A percentile compares a stretch with the other conserved stretches of the same genome.
Evolutionary conservation across 2,329 filamentous ascomycete species (phyloP).

Genomic region (Bipolaris sorokiniana): DNA sequence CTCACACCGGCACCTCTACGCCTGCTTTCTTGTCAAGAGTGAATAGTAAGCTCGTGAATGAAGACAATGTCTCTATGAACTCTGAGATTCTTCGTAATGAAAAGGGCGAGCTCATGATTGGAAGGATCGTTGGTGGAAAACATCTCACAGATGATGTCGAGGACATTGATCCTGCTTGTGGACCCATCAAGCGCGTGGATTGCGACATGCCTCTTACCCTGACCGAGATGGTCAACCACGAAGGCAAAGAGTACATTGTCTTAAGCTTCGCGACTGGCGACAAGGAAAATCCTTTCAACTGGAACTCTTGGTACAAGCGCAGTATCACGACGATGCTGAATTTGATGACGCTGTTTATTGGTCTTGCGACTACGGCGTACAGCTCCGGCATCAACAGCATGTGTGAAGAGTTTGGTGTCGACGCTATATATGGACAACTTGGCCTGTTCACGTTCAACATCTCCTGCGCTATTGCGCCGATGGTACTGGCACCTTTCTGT

Average conservation of each 20-base stretch:
- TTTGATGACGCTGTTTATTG: constrained; percentile 38
- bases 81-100: constrained; percentile 29
- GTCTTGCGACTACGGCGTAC: constrained; percentile 36
- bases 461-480: constrained; percentile 35
- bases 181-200: constrained; percentile 34
- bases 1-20: constrained; percentile 19
- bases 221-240: constrained; percentile 34
- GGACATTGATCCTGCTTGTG: constrained; percentile 33
- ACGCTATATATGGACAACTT: constrained; percentile 31
- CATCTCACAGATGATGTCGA: constrained; percentile 27
- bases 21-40: constrained; percentile 20
- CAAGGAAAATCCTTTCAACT: constrained; percentile 37
- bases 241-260: constrained; percentile 35
- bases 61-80: constrained; percentile 14
- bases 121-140: constrained; percentile 34
- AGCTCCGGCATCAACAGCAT: constrained; percentile 37
- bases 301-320: constrained; percentile 39
- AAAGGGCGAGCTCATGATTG: constrained; percentile 32
- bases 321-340: constrained; percentile 37
- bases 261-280: constrained; percentile 36
- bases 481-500: constrained; percentile 36
- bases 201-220: constrained; percentile 37
- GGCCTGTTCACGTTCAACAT: constrained; percentile 39
- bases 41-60: constrained; percentile 20
- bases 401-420: constrained; percentile 35